Percentiles rank a stretch among this genome's conserved stretches.
Evolutionary conservation across 345 rosid genomes (phyloP).

Genomic region (Lagerstroemia speciosa): DNA sequence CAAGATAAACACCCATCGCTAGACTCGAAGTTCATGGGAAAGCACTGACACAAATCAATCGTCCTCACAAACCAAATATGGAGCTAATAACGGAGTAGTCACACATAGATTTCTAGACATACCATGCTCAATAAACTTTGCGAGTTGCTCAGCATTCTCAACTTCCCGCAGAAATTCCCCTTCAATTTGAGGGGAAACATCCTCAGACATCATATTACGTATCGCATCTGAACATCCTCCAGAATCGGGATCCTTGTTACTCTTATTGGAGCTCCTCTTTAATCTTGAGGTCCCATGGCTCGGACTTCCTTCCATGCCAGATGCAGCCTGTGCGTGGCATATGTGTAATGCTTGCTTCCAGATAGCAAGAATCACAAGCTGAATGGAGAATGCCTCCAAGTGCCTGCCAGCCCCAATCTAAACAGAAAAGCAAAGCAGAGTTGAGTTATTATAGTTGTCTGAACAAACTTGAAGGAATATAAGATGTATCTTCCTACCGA

Average conservation of each 20-base stretch:
- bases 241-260: slow-evolving; percentile 29
- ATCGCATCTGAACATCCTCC: slow-evolving; percentile 23
- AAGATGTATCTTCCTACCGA: neutral
- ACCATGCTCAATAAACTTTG: slow-evolving; percentile 71
- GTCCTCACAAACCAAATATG: slow-evolving; percentile 5
- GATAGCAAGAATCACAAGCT: slow-evolving; percentile 85
- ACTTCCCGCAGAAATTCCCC: slow-evolving; percentile 71
- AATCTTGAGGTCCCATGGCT: slow-evolving; percentile 13
- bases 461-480: neutral
- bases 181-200: slow-evolving; percentile 53
- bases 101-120: slow-evolving; percentile 5
- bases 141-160: slow-evolving; percentile 79
- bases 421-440: neutral
- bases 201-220: slow-evolving; percentile 30
- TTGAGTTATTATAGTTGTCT: neutral
- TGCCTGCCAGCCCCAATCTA: slow-evolving; percentile 43
- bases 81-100: neutral
- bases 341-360: slow-evolving; percentile 95
- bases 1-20: slow-evolving; percentile 11
- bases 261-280: slow-evolving; percentile 45
- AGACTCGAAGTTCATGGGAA: neutral
- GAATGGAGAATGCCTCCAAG: slow-evolving; percentile 85
- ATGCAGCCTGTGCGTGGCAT: slow-evolving; percentile 90
- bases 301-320: slow-evolving; percentile 81
- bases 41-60: neutral